Base-by-base conservation (phyloP, 352 stramenopile genomes). In the Discostella stelligera region DNA sequence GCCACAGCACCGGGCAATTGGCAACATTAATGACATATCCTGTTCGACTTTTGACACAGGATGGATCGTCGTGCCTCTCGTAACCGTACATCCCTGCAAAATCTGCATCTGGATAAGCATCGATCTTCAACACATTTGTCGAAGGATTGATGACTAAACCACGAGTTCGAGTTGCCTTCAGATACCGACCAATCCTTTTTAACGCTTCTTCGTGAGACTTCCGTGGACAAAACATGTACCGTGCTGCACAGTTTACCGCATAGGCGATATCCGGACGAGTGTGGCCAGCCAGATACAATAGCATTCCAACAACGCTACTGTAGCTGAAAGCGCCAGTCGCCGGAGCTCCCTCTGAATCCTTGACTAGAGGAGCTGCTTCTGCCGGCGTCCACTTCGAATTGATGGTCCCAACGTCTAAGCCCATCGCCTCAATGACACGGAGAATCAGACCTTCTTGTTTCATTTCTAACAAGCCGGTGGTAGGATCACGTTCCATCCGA, bases 111-210 rank as follows among this genome's bases (percentile, higher is more conserved):
- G 27, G 27, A 32, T 32, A 32, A 32, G 27, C 27, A 32, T 32
- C 27, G 5, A 32, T 32, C 27, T 32, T 32, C 27, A 32, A 32
- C 27, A 32, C 27, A 32, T 32, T 32, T 5, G 50, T 11, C 9
- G 50, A 30, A 30, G 60, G 53, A 52, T 58, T 71, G 30, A 80
- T 30, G 30, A 70, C 72, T 20, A 83, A 49, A 27, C 70, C 70
- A 58, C 59, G 48, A 49, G 71, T 32, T 55, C 41, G 37, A 13
- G 76, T 80, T 3, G 13, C 49, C 25, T 63, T 62, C 16, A 88
- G 46, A 63, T 88, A 88, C 13, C 50, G 49, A 9, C 71, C 68
- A 53, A 85, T 88, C 23, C 55, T 30, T 49, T 79, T 79, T 5
- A 88, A 41, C 11, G 81, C 81, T 27, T 50, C 32, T 52, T 84